Evolutionary conservation across 73 alveolate genomes (phyloP), one percentile per base, ranked within the genome.

Genomic region (Blepharisma japonicum): DNA sequence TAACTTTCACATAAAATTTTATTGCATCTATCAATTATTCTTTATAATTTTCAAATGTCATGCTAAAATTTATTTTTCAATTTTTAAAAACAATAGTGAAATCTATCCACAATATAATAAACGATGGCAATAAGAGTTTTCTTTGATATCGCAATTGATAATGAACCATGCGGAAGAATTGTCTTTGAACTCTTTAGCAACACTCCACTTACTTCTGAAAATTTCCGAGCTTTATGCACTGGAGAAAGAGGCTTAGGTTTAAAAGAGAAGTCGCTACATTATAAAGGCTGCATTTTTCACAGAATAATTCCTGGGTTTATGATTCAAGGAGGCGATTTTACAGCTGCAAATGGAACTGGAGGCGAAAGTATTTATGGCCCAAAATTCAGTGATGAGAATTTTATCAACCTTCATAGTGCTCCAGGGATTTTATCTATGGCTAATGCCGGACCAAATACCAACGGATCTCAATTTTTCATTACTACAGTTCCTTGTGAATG

Each of bases 401-500:
- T 93, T 88, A 85, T 85, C 86, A 80, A 88, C 47, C 81, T 82
- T 61, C 98, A 93, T 77, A 71, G 87, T 2, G 91, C 85, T 83
- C 91, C 46, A 21, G 97, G 96, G 6, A 70, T 95, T 50, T 84
- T 91, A 53, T 81, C 96, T 3, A 92, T 95, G 98, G 97, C 97
- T 27, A 92, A 92, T 87, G 89, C 98, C 6, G 99, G 99, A 3
- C 97, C 97, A 39, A 92, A 94, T 85, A 94, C 98, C 45, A 96
- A 96, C 84, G 98, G 98, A 55, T 91, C 98, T 53, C 97, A 94
- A 77, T 96, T 96, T 89, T 95, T 93, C 87, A 87, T 95, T 86
- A 92, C 98, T 55, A 94, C 98, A 5, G 99, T 88, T 32, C 91
- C 97, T 27, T 82, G 96, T 23, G 89, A 81, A 25, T 96, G 98